phyloP scores from a whole-genome alignment of 2,329 filamentous ascomycete genomes.

The Apiospora arundinis region DNA sequence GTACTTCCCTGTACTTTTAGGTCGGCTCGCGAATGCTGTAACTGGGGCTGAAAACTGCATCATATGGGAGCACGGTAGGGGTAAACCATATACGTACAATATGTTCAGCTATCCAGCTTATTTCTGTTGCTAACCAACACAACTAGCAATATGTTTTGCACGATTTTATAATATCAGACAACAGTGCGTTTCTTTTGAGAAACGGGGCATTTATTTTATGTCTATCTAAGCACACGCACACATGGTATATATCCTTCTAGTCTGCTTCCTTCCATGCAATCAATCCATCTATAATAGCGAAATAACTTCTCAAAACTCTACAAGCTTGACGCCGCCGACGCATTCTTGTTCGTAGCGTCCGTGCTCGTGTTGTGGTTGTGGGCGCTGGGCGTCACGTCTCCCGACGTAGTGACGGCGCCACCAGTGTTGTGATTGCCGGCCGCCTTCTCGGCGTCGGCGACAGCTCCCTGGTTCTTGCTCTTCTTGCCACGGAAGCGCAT shows the following conservation, averaged over 20 bases:
- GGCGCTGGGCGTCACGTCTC: not conserved
- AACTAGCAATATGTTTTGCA: too few relatives aligned
- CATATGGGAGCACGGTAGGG: too few relatives aligned
- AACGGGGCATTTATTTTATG: not conserved
- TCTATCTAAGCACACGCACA: not conserved
- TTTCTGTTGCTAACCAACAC: too few relatives aligned
- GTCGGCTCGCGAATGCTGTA: too few relatives aligned
- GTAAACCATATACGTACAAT: too few relatives aligned
- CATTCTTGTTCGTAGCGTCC: not conserved
- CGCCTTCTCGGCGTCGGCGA: not conserved
- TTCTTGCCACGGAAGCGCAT: slow-evolving; percentile 34
- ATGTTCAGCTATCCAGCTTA: too few relatives aligned
- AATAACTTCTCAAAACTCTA: not conserved
- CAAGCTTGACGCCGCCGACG: slow-evolving; percentile 1
- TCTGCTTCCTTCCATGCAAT: not conserved
- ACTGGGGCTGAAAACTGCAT: too few relatives aligned
- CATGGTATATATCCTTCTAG: not conserved
- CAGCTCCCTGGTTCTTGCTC: slow-evolving; percentile 25
- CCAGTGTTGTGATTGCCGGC: not conserved
- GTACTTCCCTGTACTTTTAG: too few relatives aligned
- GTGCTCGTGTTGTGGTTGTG: slow-evolving; percentile 2
- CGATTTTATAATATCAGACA: too few relatives aligned
- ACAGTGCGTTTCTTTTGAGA: too few relatives aligned
- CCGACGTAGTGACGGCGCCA: slow-evolving; percentile 7
- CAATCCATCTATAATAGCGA: not conserved